Base-by-base conservation (phyloP, 805 yeast genomes). In the Saccharomyces cerevisiae region DNA sequence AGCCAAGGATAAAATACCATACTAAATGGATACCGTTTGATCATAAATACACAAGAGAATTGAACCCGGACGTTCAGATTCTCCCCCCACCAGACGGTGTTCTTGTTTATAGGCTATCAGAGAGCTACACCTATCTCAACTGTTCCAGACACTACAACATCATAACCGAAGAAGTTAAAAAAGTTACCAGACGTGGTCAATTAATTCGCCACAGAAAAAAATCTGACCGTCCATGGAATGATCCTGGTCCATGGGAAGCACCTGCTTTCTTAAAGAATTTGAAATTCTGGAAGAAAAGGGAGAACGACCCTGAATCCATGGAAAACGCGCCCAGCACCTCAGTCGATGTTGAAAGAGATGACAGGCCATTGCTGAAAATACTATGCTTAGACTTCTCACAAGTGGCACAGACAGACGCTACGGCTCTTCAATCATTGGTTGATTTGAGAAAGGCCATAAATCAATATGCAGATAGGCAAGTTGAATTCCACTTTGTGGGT, bases 21-120 rank as follows among this genome's bases (percentile, higher is more conserved):
- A 78, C 84, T 2, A 78, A 78, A 64, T 87, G 92, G 92, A 84
- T 86, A 27, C 90, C 94, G 48, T 69, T 81, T 49, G 66, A 67
- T 68, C 61, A 60, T 47, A 54, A 52, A 4, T 68, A 67, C 54
- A 76, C 71, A 66, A 70, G 67, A 67, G 69, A 67, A 54, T 65
- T 81, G 53, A 88, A 91, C 68, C 72, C 78, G 4, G 79, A 77
- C 14, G 69, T 90, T 17, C 66, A 74, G 0, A 79, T 91, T 6
- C 68, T 68, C 14, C 87, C 90, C 1, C 96, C 97, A 14, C 97
- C 97, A 29, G 89, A 92, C 1, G 97, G 97, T 32, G 90, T 91
- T 17, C 62, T 90, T 55, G 96, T 91, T 2, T 91, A 84, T 74
- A 80, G 94, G 62, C 86, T 94, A 46, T 73, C 84, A 21, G 97